A percentile compares a stretch with the other conserved stretches of the same genome.
Evolutionary conservation across 352 stramenopile genomes (phyloP).

Genomic region (Phytophthora colocasiae): DNA sequence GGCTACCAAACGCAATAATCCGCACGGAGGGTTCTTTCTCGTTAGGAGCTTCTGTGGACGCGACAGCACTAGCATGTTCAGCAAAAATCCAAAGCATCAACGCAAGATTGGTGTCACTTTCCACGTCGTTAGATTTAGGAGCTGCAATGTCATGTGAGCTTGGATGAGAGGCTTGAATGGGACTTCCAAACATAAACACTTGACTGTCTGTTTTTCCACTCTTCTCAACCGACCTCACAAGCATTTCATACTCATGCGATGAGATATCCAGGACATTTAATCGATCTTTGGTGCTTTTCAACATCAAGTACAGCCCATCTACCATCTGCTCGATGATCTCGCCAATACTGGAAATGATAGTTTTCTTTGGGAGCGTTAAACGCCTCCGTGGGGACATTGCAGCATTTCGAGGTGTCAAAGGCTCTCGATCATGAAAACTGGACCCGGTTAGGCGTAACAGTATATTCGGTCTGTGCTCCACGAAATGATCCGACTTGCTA

Average conservation of each 20-base stretch:
- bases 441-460: slow-evolving; percentile 20
- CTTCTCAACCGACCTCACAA: neutral
- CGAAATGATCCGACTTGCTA: slow-evolving; percentile 31
- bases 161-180: slow-evolving; percentile 25
- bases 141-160: slow-evolving; percentile 16
- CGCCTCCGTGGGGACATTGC: slow-evolving; percentile 58
- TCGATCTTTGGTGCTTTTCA: slow-evolving; percentile 29
- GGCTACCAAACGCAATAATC: slow-evolving; percentile 16
- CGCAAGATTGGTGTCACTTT: slow-evolving; percentile 4
- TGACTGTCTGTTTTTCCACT: neutral
- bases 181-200: slow-evolving; percentile 30
- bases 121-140: neutral
- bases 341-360: slow-evolving; percentile 41
- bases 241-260: slow-evolving; percentile 9
- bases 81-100: slow-evolving; percentile 35
- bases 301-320: slow-evolving; percentile 43
- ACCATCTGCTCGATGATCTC: slow-evolving; percentile 54
- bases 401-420: slow-evolving; percentile 21
- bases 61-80: slow-evolving; percentile 14
- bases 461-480: slow-evolving; percentile 4
- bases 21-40: slow-evolving; percentile 4
- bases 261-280: slow-evolving; percentile 16
- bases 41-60: neutral
- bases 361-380: slow-evolving; percentile 53
- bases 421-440: slow-evolving; percentile 29